Evolutionary conservation across 2,329 filamentous ascomycete species (phyloP), one percentile per base, ranked within the genome.

Genomic region (Ascochyta clinopodiicola): DNA sequence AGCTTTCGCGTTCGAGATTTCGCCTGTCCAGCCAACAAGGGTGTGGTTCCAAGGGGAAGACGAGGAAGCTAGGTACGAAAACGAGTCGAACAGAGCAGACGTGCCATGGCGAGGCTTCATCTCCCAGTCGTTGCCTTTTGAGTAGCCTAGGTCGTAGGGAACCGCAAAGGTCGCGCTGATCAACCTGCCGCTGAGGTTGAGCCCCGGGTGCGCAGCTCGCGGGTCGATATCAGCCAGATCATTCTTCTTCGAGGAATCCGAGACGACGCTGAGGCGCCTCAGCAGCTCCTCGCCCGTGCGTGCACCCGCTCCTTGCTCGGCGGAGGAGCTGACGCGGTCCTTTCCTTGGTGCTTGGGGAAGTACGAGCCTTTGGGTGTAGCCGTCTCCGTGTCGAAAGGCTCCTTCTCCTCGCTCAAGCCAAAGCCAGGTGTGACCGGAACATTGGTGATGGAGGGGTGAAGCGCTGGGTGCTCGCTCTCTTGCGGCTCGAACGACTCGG

Each of bases 11-110:
- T 72, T 71, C n/a, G 75, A 62, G 35, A 82, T 79, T 57, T 98
- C 94, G 55, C 94, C 94, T 3, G 94, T 96, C 94, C 94, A 98
- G 40, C 92, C 93, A 48, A 98, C 90, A 6, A 97, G 84, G 0
- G 88, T 95, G 78, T 97, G 94, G 67, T 92, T 91, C 93, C 93
- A 98, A 19, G 89, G 87, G 2, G 89, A 88, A 38, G 89, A 84
- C 51, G 89, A 82, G n/a, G 92, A 96, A 3, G 92, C 91, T 39
- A 98, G 86, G 76, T 96, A 88, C 51, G 88, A 86, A 70, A 98
- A 92, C 9, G 92, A 93, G 75, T 97, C 92, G 77, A 96, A 96
- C 31, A 98, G 84, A 15, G 94, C 92, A 12, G 94, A 97, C 55
- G 93, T 94, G 51, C 94, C 94, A 57, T 89, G 89, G 24, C 93